Conservation (phyloP, 768 basidiomycete species). For the Cubamyces lactineus region DNA sequence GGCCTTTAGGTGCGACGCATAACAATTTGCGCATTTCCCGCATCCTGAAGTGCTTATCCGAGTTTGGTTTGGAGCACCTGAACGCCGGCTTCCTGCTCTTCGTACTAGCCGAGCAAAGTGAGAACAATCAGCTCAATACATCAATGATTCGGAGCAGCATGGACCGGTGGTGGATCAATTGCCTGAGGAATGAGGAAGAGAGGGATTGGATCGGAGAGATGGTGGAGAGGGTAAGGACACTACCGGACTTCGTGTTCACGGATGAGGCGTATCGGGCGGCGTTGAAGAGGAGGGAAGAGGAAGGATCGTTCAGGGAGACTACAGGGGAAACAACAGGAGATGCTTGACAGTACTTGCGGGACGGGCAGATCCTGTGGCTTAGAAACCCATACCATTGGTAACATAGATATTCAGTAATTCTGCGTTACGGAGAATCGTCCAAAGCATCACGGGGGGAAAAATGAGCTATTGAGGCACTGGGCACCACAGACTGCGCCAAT, state of each 20-base stretch:
- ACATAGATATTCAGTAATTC: too few relatives aligned
- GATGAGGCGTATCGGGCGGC: slow-evolving; percentile 58
- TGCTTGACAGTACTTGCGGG: too few relatives aligned
- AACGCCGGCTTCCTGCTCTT: slow-evolving; percentile 71
- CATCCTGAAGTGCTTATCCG: slow-evolving; percentile 75
- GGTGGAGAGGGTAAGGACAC: slow-evolving; percentile 52
- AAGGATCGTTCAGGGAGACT: slow-evolving; percentile 35
- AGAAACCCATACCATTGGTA: too few relatives aligned
- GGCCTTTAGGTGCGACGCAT: slow-evolving; percentile 58
- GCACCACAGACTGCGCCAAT: too few relatives aligned
- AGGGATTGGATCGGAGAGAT: slow-evolving; percentile 55
- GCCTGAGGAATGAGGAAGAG: slow-evolving; percentile 63
- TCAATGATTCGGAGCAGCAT: slow-evolving; percentile 57
- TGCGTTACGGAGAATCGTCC: too few relatives aligned
- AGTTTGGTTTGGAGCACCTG: slow-evolving; percentile 65
- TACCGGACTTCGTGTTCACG: slow-evolving; percentile 49
- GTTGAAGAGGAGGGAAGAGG: slow-evolving; percentile 44
- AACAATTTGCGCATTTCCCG: slow-evolving; percentile 79
- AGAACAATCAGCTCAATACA: slow-evolving; percentile 54
- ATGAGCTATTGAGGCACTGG: too few relatives aligned
- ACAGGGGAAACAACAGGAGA: too few relatives aligned
- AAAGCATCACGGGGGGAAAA: too few relatives aligned
- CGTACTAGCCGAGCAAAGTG: slow-evolving; percentile 70
- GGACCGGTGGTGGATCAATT: slow-evolving; percentile 82
- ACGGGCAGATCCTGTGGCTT: too few relatives aligned